These are phyloP conservation scores for Candida sithepensis DNA, from an alignment of 805 yeast species.

Conservation along the genomic window DNA sequence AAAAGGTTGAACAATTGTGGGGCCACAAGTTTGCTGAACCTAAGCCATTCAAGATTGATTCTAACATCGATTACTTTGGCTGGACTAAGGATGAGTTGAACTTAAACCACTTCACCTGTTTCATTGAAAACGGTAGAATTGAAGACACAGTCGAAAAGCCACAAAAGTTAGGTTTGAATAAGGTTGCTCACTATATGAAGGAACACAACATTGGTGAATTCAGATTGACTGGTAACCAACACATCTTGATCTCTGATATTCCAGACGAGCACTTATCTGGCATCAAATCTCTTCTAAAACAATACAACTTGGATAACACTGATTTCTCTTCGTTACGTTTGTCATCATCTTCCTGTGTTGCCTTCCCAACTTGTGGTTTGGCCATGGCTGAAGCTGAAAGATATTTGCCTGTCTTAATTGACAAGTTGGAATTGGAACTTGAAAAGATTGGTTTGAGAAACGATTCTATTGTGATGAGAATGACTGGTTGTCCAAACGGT, in stretches of 20 bases:
- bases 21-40: constrained; percentile 73
- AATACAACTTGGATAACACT: constrained; percentile 81
- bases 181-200: constrained; percentile 67
- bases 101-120: constrained; percentile 85
- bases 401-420: constrained; percentile 75
- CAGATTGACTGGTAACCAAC: constrained; percentile 95
- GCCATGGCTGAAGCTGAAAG: constrained; percentile 99
- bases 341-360: constrained; percentile 95
- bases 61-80: constrained; percentile 89
- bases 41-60: constrained; percentile 69
- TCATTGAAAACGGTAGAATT: constrained; percentile 94
- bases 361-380: constrained; percentile 97
- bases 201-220: constrained; percentile 72
- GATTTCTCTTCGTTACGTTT: constrained; percentile 79
- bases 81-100: constrained; percentile 89
- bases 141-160: constrained; percentile 89
- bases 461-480: constrained; percentile 92
- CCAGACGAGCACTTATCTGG: constrained; percentile 61
- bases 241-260: constrained; percentile 71
- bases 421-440: constrained; percentile 78
- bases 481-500: constrained; percentile 99
- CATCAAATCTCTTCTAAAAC: constrained; percentile 60
- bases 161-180: constrained; percentile 81
- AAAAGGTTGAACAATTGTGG: constrained; percentile 77
- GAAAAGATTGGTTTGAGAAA: constrained; percentile 93